Evolutionary conservation across 345 rosid species (phyloP), one percentile per base, ranked within the genome.

Genomic region (Citrus medica): DNA sequence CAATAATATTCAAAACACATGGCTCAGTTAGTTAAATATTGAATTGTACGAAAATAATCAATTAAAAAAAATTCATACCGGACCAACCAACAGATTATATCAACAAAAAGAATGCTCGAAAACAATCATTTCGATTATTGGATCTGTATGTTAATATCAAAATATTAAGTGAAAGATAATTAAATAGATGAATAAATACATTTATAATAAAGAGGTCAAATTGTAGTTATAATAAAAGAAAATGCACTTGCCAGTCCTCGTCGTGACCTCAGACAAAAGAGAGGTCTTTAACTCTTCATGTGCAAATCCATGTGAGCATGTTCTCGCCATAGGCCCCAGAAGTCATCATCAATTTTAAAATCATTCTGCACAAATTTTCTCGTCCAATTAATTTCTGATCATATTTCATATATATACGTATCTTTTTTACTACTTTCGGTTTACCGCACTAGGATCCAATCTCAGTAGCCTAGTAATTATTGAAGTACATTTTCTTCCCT

Each of bases 301-400:
- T 87, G 92, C 86, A 25, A 55, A 80, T 67, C 88, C 92, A 89
- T 87, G 92, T 89, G 92, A 68, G 61, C 86, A 89, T 84, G 84
- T 83, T 78, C 70, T 79, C 73, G 83, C 67, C 76, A 27, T 33
- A 37, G 82, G 84, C 9, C 82, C 82, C 86, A 53, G 19, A 8
- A 12, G 35, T 71, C 69, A 9, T 51, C 56, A 27, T 70, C 61
- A 59, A 21, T 17, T 13, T 33, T 32, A 9, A 7, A 79, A 22
- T 56, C 73, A 73, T 66, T 28, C 7, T 21, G 17, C 14, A 7
- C 55, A 27, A 25, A 24, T 24, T 63, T 75, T 40, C 59, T 3
- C 25, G 10, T 7, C n/a, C 13, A 64, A 6, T 17, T 17, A 7
- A n/a, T 37, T 37, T 37, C 40, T 37, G 40, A 35, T n/a, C n/a